Base-by-base conservation (phyloP, 495 filamentous ascomycete genomes). In the Trichoderma parareesei region DNA sequence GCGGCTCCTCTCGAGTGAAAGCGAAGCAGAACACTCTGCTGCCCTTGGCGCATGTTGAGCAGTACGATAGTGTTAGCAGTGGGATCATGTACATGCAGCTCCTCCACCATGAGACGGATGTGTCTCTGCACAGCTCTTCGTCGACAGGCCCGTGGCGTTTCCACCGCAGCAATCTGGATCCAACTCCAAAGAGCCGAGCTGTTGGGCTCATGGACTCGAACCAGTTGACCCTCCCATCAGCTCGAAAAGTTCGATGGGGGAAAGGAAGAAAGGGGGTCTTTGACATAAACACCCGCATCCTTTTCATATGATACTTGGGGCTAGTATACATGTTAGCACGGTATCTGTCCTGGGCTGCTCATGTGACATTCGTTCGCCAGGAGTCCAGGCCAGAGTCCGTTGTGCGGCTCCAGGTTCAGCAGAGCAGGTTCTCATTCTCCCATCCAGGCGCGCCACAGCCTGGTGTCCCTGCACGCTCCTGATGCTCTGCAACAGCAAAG, bases 321-420 rank as follows among this genome's bases (percentile, higher is more conserved):
- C 20, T 14, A 37, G 35, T 57, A 9, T 13, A 9, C 18, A n/a
- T 18, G 9, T 33, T 27, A 42, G 9, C 61, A 63, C 43, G 62
- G 44, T 20, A 55, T 46, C 3, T 64, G 53, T 55, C 20, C 42
- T 53, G 38, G 35, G 20, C 33, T 44, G 44, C 62, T 38, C 44
- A 49, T 64, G 44, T 33, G 38, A 16, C 20, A 18, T 20, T 61
- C 60, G 14, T 61, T 61, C 35, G 38, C 38, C 60, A 42, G 35
- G 38, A 61, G 38, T 13, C 38, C 8, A 40, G 38, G 9, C n/a
- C 16, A 18, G 9, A 18, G 38, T 13, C 7, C 0, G 7, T 61
- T 40, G 20, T 38, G 11, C 13, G 16, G 14, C n/a, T 61, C 33
- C 33, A 20, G 60, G 4, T 43, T 61, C 35, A 40, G 33, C 9